Base-by-base conservation (phyloP, 139 green algal genomes). In the Auxenochlorella pyrenoidosa region DNA sequence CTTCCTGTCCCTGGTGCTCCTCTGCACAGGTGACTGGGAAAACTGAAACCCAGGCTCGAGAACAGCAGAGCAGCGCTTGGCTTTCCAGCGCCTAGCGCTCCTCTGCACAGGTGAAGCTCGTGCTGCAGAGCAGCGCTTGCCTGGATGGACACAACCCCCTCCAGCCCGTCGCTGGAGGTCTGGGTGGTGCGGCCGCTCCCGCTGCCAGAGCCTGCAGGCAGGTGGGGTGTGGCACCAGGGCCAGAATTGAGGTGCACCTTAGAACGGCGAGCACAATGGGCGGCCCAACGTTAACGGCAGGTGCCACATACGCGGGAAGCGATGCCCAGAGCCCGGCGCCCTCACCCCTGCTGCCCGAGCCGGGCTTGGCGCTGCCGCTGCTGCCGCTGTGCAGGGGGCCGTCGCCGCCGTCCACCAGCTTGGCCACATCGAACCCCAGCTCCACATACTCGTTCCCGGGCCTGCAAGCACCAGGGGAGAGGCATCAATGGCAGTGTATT, bases 101-200 rank as follows among this genome's bases (percentile, higher is more conserved):
- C 59, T 68, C 59, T 68, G 4, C 5, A 28, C 21, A 68, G 22
- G 24, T 68, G 22, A 68, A 3, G n/a, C n/a, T n/a, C n/a, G 19
- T 68, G 59, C 12, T 28, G 59, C 22, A 30, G 59, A 28, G 24
- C 24, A 36, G 41, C 40, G 15, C 76, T 47, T 32, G n/a, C 76
- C 76, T 82, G 76, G n/a, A 68, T 68, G 13, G 76, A 66, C 47
- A 82, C 22, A 15, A 68, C 44, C 21, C 76, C 76, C 19, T 68
- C 76, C 2, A 15, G 0, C 40, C 24, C 28, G 21, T 36, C 75
- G 66, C 66, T 73, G 30, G 66, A 40, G 66, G 12, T 63, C 54
- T 28, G 54, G 54, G 54, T 40, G 3, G 66, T 40, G 51, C 60
- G 12, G 71, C 30, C 71, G 19, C 47, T 71, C 32, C 16, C 34